Conservation (phyloP, 169 alveolate genomes). For the Besnoitia besnoiti region DNA sequence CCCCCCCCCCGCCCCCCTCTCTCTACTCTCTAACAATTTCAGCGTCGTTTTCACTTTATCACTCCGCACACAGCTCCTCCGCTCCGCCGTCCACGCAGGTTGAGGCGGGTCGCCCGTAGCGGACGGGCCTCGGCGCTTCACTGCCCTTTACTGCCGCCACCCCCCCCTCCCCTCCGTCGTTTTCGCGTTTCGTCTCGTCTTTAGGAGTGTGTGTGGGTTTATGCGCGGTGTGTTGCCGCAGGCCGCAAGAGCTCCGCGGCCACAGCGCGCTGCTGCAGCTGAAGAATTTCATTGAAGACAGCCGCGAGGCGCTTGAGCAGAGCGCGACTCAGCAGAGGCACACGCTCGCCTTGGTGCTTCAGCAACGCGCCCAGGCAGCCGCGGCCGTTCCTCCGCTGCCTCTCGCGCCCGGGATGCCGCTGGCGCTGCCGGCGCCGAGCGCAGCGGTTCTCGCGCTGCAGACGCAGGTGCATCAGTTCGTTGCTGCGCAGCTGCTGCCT, state of each 20-base stretch:
- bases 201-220: background rate
- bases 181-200: background rate
- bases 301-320: background rate
- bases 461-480: background rate
- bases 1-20: background rate
- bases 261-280: constrained; percentile 3
- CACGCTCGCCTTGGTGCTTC: background rate
- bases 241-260: constrained; percentile 10
- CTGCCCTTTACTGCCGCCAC: too few relatives aligned
- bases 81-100: too few relatives aligned
- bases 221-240: background rate
- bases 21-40: background rate
- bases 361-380: background rate
- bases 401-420: too few relatives aligned
- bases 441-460: background rate
- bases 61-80: too few relatives aligned
- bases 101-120: too few relatives aligned
- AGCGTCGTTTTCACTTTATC: too few relatives aligned
- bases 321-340: background rate
- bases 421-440: background rate
- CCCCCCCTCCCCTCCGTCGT: background rate
- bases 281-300: background rate
- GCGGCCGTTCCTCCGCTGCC: background rate
- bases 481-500: background rate
- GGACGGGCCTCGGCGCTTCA: too few relatives aligned